phyloP scores from a whole-genome alignment of 192 early-diverging fungal species.

The Backusella parvicylindrica region DNA sequence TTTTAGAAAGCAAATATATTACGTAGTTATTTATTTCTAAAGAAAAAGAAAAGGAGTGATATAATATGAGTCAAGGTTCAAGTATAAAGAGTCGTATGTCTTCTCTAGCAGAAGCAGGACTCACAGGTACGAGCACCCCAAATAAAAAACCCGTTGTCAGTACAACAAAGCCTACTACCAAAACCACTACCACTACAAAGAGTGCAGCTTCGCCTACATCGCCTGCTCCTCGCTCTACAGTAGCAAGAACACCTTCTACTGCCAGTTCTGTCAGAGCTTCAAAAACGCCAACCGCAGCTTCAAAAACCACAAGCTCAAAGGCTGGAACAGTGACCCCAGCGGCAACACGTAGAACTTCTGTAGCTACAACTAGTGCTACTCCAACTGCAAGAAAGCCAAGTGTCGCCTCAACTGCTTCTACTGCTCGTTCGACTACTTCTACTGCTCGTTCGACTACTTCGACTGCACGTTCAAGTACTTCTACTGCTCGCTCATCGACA shows the following conservation, averaged over 20 bases:
- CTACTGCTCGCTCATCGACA: not conserved
- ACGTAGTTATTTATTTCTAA: not conserved
- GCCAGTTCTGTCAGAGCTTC: not conserved
- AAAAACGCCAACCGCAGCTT: not conserved
- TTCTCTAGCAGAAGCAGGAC: conserved; percentile 6
- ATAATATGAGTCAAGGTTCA: conserved; percentile 4
- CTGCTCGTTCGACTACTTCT: not conserved
- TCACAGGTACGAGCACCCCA: not conserved
- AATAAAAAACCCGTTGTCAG: not conserved
- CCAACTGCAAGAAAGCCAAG: not conserved
- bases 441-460: not conserved
- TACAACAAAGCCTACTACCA: not conserved
- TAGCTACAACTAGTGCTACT: not conserved
- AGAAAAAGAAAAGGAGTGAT: not conserved
- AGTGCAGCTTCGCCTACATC: not conserved
- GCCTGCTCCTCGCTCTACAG: not conserved
- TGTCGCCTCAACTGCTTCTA: not conserved
- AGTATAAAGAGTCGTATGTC: conserved; percentile 12
- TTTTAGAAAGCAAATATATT: not conserved
- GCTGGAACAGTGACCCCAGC: not conserved
- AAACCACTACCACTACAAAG: not conserved
- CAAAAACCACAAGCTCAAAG: not conserved
- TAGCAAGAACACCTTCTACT: not conserved
- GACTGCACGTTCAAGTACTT: not conserved
- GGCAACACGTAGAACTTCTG: not conserved